Base-by-base conservation (phyloP, 208 protist species). In the Strigomonas oncopelti region DNA sequence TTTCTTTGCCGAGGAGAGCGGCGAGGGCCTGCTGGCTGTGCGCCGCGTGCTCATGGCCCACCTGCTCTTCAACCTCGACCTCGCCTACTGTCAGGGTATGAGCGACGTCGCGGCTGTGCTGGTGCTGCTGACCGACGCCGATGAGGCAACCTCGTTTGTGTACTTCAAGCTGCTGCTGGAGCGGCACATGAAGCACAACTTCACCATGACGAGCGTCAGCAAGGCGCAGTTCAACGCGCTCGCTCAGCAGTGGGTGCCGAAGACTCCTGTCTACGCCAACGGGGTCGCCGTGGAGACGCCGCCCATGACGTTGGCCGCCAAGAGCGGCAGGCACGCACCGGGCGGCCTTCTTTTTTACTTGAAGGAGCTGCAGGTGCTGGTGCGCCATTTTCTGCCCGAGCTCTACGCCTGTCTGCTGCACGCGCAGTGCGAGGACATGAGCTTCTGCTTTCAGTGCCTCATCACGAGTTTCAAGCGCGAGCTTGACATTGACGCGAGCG, bases 51-150 rank as follows among this genome's bases (percentile, higher is more conserved):
- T 97, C 25, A 75, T 96, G 61, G 82, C 87, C 8, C 84, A 96
- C 70, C 78, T 83, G 27, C 87, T 96, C 75, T 83, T 84, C 53
- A 92, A 97, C 74, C 93, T 96, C 80, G 93, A 97, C 58, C 72
- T 94, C n/a, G 87, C 88, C 52, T 97, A 97, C 78, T 88, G 80
- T 36, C 90, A 96, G 60, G 88, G 88, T 29, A 96, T 97, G 93
- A 91, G 82, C 58, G 93, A 97, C 65, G 69, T 96, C 0, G 76
- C 88, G 1, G 78, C 86, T 4, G 62, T 90, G 14, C 73, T 88
- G 46, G 68, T 82, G 53, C 64, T 89, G 22, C 64, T 92, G 11
- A 66, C 86, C 27, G 34, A 80, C 22, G 63, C 67, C 8, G 78
- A 81, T 36, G 77, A 77, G 63, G 74, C 75, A 29, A 34, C 31